These are phyloP conservation scores for Nigrograna mackinnonii DNA, from an alignment of 2,329 filamentous ascomycete species.

Conservation along the genomic window DNA sequence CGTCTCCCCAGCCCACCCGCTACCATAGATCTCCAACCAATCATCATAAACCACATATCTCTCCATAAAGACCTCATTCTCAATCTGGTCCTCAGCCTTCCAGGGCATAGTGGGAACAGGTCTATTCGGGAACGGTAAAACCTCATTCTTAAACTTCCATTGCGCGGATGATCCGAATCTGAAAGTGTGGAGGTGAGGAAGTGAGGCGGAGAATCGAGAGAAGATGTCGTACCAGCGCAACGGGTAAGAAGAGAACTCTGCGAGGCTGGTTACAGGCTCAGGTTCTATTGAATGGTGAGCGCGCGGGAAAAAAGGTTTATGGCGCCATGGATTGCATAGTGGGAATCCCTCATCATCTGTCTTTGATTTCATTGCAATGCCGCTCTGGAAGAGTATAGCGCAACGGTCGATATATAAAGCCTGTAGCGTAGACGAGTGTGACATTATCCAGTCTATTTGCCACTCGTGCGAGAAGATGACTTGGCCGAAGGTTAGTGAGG, in stretches of 20 bases:
- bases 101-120: conserved; percentile 9
- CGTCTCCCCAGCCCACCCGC: too few relatives aligned
- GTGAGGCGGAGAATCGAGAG: conserved; percentile 1
- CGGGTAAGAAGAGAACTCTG: too few relatives aligned
- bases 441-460: conserved; percentile 12
- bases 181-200: conserved; percentile 3
- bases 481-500: conserved; percentile 6
- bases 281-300: neutral
- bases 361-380: conserved; percentile 1
- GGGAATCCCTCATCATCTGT: conserved; percentile 9
- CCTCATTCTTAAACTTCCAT: conserved; percentile 5
- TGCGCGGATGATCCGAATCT: conserved; percentile 9
- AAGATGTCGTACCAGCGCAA: conserved; percentile 12
- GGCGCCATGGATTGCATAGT: neutral
- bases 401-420: conserved; percentile 12
- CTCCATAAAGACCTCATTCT: conserved; percentile 4
- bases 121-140: neutral
- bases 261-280: neutral
- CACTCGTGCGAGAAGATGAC: conserved; percentile 7
- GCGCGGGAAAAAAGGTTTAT: neutral
- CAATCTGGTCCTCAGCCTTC: conserved; percentile 7
- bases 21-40: too few relatives aligned
- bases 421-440: conserved; percentile 6
- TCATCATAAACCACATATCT: conserved; percentile 9
- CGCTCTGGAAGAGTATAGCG: conserved; percentile 8